Base-by-base conservation (phyloP, 176 grass and related monocot species). In the Rhynchospora pubera region DNA sequence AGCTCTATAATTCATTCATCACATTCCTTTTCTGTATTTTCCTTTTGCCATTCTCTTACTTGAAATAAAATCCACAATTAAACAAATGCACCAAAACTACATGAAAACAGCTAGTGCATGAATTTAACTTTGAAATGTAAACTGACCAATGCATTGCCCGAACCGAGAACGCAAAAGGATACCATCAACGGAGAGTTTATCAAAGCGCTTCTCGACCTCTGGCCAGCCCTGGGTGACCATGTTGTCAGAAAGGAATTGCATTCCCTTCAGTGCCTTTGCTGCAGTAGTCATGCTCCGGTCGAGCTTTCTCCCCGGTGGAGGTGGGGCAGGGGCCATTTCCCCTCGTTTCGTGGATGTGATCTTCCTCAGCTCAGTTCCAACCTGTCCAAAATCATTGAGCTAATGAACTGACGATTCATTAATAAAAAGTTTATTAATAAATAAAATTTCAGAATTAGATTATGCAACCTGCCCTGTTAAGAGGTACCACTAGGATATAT, bases 101-200 rank as follows among this genome's bases (percentile, higher is more conserved):
- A n/a, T n/a, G n/a, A n/a, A n/a, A n/a, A n/a, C 23, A 73, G 9
- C 21, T 45, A 21, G 50, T 23, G 18, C 39, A 52, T 9, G 7
- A 52, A 62, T 19, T 1, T 73, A 28, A 53, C 26, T 23, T 52
- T 75, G 71, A 22, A 75, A 28, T 55, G 50, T 56, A n/a, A 42
- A 71, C 87, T 88, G 28, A 95, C 96, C 96, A 14, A 99, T 90
- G 96, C 96, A 99, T 71, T 93, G 87, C 0, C 89, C 92, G 62
- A 99, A 99, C 18, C 96, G 84, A 0, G 96, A 90, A 5, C 92
- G 75, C 65, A 99, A 74, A n/a, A 99, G 90, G 55, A 91, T 67
- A 0, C 90, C 92, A 48, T 99, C 96, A 55, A 95, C 92, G 43
- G 89, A 79, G 78, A 99, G 89, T 44, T 86, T 81, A 1, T 89